phyloP scores from a whole-genome alignment of 2,329 filamentous ascomycete genomes.

The Fusarium sacchari region DNA sequence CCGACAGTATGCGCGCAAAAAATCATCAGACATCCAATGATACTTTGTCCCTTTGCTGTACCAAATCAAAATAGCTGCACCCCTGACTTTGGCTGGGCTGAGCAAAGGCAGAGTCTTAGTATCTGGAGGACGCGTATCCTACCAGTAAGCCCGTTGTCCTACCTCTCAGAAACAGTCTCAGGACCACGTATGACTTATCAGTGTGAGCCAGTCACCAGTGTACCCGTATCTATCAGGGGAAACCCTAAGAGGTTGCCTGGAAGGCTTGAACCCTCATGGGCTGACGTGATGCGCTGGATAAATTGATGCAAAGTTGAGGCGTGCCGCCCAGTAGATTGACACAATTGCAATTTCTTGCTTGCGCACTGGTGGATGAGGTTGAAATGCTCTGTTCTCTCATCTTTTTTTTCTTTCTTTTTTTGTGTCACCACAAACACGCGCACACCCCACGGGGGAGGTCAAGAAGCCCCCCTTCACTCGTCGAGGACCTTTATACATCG shows the following conservation, averaged over 20 bases:
- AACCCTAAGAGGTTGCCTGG: not conserved
- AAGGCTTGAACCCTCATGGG: constrained; percentile 19
- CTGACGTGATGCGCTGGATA: constrained; percentile 33
- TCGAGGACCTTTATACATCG: constrained; percentile 10
- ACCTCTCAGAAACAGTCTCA: constrained; percentile 23
- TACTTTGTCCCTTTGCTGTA: constrained; percentile 15
- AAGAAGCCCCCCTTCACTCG: not conserved
- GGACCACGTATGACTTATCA: not conserved
- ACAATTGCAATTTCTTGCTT: not conserved
- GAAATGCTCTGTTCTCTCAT: not conserved
- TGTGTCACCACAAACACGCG: constrained; percentile 19
- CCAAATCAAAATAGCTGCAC: constrained; percentile 22
- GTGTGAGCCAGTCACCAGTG: constrained; percentile 10
- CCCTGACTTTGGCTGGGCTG: constrained; percentile 24
- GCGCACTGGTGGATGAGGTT: constrained; percentile 1
- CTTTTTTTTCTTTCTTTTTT: constrained; percentile 19
- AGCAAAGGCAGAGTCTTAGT: constrained; percentile 26
- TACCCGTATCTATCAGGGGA: constrained; percentile 9
- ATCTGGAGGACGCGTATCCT: constrained; percentile 21
- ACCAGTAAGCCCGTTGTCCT: constrained; percentile 15
- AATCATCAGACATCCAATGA: constrained; percentile 19
- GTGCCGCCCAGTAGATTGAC: constrained; percentile 12
- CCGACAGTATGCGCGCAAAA: not conserved
- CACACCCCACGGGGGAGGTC: constrained; percentile 23
- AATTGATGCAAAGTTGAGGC: constrained; percentile 11